Base-by-base conservation (phyloP, 140 eudicot species). In the Cichorium intybus region DNA sequence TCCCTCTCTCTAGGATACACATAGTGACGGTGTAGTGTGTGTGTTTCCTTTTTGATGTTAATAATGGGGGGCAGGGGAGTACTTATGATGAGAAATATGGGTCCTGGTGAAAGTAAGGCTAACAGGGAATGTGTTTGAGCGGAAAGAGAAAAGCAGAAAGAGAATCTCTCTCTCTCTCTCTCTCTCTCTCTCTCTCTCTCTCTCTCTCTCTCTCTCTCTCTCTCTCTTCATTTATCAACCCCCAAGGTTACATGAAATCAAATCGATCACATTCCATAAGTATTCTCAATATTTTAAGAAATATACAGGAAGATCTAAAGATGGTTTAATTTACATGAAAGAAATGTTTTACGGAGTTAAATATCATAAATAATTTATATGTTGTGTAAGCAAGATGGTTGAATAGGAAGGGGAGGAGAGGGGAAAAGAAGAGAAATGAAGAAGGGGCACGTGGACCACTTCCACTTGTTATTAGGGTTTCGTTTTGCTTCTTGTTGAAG, bases 41-140 rank as follows among this genome's bases (percentile, higher is more conserved):
- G 81, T 62, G 67, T 69, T 76, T 76, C 77, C 76, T 47, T 76
- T 76, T 69, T 69, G 22, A 62, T 75, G 80, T 75, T 75, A 68
- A 60, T 68, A 60, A 60, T 66, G 62, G 56, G 68, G 59, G 59
- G 50, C 54, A 65, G 46, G 60, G 69, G 72, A 62, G 70, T 69
- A 55, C 64, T 79, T 55, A 70, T 75, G 57, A 75, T 79, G 84
- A 75, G 78, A 74, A 23, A 56, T 63, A 57, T 68, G 80, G 77
- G 70, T 74, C 72, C 77, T 57, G 80, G 66, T 68, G 72, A 74
- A 77, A 72, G 80, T 56, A 68, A 60, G 80, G 43, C 48, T 66
- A 49, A 58, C 74, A 74, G 75, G 71, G 80, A 75, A 75, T 75
- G 80, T 68, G 75, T 75, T 75, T 60, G 75, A 51, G 71, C 75